Conservation (phyloP, 2,329 filamentous ascomycete species). For the Trichoderma harzianum region DNA sequence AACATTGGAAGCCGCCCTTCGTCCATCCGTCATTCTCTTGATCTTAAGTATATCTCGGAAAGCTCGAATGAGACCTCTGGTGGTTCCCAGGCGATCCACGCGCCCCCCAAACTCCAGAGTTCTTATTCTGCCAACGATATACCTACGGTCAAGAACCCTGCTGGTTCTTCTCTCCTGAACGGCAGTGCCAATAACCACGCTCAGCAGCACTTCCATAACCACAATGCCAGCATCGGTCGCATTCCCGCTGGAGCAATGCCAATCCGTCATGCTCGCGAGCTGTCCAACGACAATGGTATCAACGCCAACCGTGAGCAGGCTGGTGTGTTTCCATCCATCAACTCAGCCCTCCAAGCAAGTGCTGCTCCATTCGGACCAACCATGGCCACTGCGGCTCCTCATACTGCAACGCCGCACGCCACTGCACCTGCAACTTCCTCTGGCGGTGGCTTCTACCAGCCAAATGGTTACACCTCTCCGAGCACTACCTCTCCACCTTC, state of each 20-base stretch:
- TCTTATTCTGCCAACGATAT: slow-evolving; percentile 91
- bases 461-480: slow-evolving; percentile 30
- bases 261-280: slow-evolving; percentile 70
- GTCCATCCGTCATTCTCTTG: slow-evolving; percentile 57
- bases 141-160: slow-evolving; percentile 73
- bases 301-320: slow-evolving; percentile 42
- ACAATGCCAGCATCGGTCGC: slow-evolving; percentile 78
- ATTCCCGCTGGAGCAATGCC: slow-evolving; percentile 65
- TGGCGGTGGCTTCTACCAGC: slow-evolving; percentile 33
- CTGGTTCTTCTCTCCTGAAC: slow-evolving; percentile 42
- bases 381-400: slow-evolving; percentile 29
- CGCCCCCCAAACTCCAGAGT: slow-evolving; percentile 72
- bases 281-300: slow-evolving; percentile 51
- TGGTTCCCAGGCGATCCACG: slow-evolving; percentile 48
- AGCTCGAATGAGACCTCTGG: slow-evolving; percentile 37
- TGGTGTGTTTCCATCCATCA: slow-evolving; percentile 55
- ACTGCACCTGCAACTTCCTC: slow-evolving; percentile 27
- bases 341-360: slow-evolving; percentile 74
- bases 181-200: slow-evolving; percentile 56
- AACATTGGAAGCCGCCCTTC: slow-evolving; percentile 46
- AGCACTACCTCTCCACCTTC: slow-evolving; percentile 22
- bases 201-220: slow-evolving; percentile 66
- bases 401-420: slow-evolving; percentile 26
- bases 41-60: slow-evolving; percentile 50
- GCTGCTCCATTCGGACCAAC: slow-evolving; percentile 75